Evolutionary conservation across 2,329 filamentous ascomycete genomes (phyloP).

Genomic region (Emericellopsis cladophorae): DNA sequence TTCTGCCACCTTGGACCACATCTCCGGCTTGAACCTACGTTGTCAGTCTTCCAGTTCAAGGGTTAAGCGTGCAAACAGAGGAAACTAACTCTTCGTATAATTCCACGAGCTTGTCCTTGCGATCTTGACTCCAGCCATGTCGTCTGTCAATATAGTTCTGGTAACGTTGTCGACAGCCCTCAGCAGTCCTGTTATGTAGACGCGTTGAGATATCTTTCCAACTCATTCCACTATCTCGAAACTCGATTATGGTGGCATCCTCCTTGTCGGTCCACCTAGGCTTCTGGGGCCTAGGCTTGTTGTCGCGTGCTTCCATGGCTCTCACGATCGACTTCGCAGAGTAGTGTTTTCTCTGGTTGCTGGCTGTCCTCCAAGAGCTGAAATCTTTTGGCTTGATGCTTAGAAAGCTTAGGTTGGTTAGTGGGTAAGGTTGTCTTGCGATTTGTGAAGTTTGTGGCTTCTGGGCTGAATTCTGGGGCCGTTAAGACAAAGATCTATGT

Average conservation of each 20-base stretch:
- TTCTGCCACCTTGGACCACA: conserved; percentile 93
- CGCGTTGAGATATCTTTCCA: conserved; percentile 97
- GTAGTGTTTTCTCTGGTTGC: no score
- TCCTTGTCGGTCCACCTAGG: conserved; percentile 96
- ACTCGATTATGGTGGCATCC: conserved; percentile 84
- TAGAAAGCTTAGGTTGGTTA: no score
- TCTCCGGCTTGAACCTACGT: conserved; percentile 83
- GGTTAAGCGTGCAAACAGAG: no score
- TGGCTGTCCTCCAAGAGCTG: no score
- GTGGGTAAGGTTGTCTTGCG: no score
- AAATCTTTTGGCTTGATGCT: no score
- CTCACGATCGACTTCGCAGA: no score
- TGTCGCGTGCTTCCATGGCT: no score
- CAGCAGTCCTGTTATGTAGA: conserved; percentile 79
- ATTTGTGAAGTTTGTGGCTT: no score
- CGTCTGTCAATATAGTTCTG: conserved; percentile 93
- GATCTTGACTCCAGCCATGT: conserved; percentile 93
- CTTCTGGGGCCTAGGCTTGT: no score
- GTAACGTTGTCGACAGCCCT: conserved; percentile 89
- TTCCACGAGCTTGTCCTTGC: conserved; percentile 90
- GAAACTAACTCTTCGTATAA: conserved; percentile 72
- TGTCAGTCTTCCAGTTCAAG: conserved; percentile 7
- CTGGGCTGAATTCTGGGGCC: no score
- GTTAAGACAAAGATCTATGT: no score
- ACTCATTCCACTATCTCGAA: conserved; percentile 86